These are phyloP conservation scores for Colletotrichum nymphaeae DNA, from an alignment of 2,329 filamentous ascomycete genomes.

Conservation along the genomic window DNA sequence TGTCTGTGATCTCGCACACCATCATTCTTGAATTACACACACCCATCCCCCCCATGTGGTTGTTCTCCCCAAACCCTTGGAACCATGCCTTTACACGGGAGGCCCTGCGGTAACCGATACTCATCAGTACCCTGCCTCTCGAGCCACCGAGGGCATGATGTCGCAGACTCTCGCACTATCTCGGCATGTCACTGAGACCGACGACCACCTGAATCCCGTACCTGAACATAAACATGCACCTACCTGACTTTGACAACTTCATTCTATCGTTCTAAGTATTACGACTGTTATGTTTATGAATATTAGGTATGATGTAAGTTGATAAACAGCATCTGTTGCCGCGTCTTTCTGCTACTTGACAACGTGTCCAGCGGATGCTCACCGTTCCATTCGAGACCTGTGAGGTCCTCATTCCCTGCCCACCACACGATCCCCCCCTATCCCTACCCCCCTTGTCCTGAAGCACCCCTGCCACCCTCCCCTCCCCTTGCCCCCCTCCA, in stretches of 20 bases:
- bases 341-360: background rate
- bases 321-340: background rate
- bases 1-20: background rate
- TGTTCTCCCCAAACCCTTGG: background rate
- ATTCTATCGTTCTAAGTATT: background rate
- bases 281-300: too few relatives aligned
- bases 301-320: too few relatives aligned
- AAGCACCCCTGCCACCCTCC: background rate
- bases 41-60: background rate
- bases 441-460: background rate
- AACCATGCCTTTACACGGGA: constrained; percentile 1
- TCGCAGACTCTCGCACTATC: constrained; percentile 5
- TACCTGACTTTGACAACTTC: background rate
- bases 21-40: background rate
- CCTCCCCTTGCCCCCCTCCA: constrained; percentile 5
- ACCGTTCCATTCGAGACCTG: background rate
- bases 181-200: constrained; percentile 13
- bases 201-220: background rate
- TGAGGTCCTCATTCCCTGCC: background rate
- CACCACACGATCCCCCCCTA: background rate
- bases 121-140: background rate
- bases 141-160: constrained; percentile 5
- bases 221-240: background rate
- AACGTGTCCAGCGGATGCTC: background rate
- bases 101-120: background rate